Percentiles rank a stretch among this genome's conserved stretches.
Conservation (phyloP, 768 basidiomycete species). For the Rickenella mellea region DNA sequence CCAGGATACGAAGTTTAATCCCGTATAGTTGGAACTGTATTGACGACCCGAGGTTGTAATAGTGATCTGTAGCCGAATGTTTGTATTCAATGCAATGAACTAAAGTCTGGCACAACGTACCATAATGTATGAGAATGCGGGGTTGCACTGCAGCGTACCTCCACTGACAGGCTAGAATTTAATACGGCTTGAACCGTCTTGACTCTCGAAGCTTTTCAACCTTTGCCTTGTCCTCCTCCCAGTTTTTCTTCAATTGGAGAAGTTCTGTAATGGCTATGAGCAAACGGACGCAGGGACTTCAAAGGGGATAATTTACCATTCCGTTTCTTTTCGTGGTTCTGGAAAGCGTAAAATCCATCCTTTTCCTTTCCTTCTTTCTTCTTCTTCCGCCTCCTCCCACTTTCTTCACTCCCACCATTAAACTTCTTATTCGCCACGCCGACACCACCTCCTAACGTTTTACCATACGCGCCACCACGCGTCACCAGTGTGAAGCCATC, state of each 20-base stretch:
- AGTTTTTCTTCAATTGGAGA: slow-evolving; percentile 59
- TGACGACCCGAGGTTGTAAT: background rate
- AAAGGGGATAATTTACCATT: slow-evolving; percentile 40
- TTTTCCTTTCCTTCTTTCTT: slow-evolving; percentile 57
- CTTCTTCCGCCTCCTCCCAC: slow-evolving; percentile 39
- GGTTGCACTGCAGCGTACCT: too few species aligned
- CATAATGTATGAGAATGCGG: too few species aligned
- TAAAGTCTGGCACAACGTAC: background rate
- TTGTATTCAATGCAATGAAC: background rate
- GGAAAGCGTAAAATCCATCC: slow-evolving; percentile 78
- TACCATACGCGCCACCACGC: slow-evolving; percentile 84
- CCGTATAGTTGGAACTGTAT: background rate
- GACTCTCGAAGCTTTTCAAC: slow-evolving; percentile 73
- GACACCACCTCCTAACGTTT: slow-evolving; percentile 77
- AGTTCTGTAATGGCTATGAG: slow-evolving; percentile 28
- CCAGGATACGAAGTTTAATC: slow-evolving; percentile 37
- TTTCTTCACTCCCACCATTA: slow-evolving; percentile 18
- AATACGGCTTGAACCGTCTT: slow-evolving; percentile 84
- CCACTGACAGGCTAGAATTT: too few species aligned
- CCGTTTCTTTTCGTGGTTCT: slow-evolving; percentile 82
- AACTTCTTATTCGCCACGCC: slow-evolving; percentile 53
- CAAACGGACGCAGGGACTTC: slow-evolving; percentile 4
- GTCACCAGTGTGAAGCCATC: slow-evolving; percentile 94
- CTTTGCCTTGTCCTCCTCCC: slow-evolving; percentile 84
- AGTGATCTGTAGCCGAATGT: background rate